Percentiles rank a stretch among this genome's conserved stretches.
Conservation (phyloP, 441 rosid genomes). For the Pelargonium australe region DNA sequence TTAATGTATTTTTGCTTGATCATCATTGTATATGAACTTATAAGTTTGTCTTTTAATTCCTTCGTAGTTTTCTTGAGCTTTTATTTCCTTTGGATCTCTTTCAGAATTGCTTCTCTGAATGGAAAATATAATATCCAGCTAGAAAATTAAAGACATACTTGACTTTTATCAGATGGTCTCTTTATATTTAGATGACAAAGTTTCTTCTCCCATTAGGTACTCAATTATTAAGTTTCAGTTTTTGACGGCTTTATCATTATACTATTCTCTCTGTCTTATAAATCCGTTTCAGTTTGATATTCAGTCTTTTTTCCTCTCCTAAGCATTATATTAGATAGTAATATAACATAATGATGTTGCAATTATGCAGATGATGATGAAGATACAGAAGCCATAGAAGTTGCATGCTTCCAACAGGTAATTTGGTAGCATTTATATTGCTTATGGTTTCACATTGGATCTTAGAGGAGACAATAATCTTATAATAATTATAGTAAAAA, state of each 20-base stretch:
- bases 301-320: neutral
- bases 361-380: constrained; percentile 55
- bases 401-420: constrained; percentile 77
- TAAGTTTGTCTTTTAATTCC: too few relatives aligned
- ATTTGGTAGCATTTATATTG: neutral
- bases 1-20: too few relatives aligned
- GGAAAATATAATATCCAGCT: too few relatives aligned
- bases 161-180: too few relatives aligned
- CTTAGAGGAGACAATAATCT: neutral
- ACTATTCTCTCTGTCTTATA: neutral
- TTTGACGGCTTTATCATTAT: neutral
- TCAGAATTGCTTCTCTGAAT: too few relatives aligned
- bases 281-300: neutral
- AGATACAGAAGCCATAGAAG: constrained; percentile 72
- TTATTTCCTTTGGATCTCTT: too few relatives aligned
- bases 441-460: neutral
- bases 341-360: constrained; percentile 2
- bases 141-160: too few relatives aligned
- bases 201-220: neutral
- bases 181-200: too few relatives aligned
- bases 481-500: neutral
- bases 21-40: too few relatives aligned
- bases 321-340: neutral
- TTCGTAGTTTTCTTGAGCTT: too few relatives aligned
- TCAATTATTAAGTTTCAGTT: neutral